Conservation (phyloP, 768 basidiomycete genomes). For the Zangia roseola region DNA sequence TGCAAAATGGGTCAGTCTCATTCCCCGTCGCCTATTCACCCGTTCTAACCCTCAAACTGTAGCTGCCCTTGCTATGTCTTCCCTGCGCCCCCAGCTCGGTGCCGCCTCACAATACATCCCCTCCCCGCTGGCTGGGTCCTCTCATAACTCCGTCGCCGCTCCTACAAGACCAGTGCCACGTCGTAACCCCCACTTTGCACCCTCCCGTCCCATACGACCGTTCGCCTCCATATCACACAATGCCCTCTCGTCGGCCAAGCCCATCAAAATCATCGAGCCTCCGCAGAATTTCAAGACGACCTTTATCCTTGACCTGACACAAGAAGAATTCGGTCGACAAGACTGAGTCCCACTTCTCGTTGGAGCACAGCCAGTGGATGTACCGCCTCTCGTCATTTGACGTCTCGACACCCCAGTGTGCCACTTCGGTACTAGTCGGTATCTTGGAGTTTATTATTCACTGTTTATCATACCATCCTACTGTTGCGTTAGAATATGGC, state of each 20-base stretch:
- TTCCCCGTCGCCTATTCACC: background rate
- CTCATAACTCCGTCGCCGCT: conserved; percentile 32
- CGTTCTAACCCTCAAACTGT: background rate
- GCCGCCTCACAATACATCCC: conserved; percentile 45
- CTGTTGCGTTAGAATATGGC: conserved; percentile 20
- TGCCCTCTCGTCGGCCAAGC: conserved; percentile 36
- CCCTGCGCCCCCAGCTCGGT: conserved; percentile 25
- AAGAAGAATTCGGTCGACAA: conserved; percentile 77
- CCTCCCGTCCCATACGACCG: conserved; percentile 75
- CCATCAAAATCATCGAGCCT: conserved; percentile 77
- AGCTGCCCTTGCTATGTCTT: conserved; percentile 47
- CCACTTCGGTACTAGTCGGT: background rate
- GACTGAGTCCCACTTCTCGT: conserved; percentile 33
- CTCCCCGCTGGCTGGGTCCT: conserved; percentile 58
- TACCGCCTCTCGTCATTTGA: too few species aligned
- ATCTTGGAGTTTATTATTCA: conserved; percentile 17
- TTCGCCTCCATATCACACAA: conserved; percentile 58
- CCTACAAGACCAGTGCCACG: conserved; percentile 36
- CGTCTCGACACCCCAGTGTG: background rate
- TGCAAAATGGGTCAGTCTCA: conserved; percentile 39
- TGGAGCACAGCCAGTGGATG: background rate
- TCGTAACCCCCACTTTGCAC: conserved; percentile 56
- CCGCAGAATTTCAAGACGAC: conserved; percentile 67
- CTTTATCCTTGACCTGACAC: conserved; percentile 79
- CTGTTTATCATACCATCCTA: conserved; percentile 19